These are phyloP conservation scores for Iberis pinnata DNA, from an alignment of 345 rosid genomes.

Conservation along the genomic window DNA sequence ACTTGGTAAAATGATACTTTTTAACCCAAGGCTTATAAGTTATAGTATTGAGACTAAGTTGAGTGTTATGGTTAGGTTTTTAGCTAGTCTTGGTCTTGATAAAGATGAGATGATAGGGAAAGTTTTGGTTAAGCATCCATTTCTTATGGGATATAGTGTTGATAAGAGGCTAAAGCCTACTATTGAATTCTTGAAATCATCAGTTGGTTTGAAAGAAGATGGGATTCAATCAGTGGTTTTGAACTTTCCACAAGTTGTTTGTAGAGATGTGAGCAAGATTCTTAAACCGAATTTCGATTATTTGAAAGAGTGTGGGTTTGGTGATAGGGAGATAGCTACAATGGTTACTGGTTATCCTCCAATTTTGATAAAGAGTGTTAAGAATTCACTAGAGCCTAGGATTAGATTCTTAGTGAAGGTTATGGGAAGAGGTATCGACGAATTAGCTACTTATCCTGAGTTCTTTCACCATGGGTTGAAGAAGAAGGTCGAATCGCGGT, in stretches of 20 bases:
- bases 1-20: conserved; percentile 58
- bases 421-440: conserved; percentile 60
- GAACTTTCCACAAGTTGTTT: conserved; percentile 60
- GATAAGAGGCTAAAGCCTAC: conserved; percentile 54
- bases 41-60: conserved; percentile 69
- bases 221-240: conserved; percentile 45
- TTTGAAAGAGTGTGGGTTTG: conserved; percentile 46
- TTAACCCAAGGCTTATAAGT: conserved; percentile 70
- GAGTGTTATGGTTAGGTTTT: conserved; percentile 45
- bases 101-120: conserved; percentile 57
- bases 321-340: conserved; percentile 43
- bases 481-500: conserved; percentile 55
- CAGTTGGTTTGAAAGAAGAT: conserved; percentile 40
- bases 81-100: conserved; percentile 50
- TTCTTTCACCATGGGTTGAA: conserved; percentile 65
- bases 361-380: conserved; percentile 54
- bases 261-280: conserved; percentile 58
- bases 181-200: conserved; percentile 46
- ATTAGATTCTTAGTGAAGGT: conserved; percentile 61
- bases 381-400: conserved; percentile 61
- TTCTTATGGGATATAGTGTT: conserved; percentile 66
- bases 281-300: conserved; percentile 48
- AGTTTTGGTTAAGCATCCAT: conserved; percentile 58
- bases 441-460: conserved; percentile 52
- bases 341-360: conserved; percentile 64